Evolutionary conservation across 169 alveolate genomes (phyloP).

Genomic region (Plasmodium gonderi): DNA sequence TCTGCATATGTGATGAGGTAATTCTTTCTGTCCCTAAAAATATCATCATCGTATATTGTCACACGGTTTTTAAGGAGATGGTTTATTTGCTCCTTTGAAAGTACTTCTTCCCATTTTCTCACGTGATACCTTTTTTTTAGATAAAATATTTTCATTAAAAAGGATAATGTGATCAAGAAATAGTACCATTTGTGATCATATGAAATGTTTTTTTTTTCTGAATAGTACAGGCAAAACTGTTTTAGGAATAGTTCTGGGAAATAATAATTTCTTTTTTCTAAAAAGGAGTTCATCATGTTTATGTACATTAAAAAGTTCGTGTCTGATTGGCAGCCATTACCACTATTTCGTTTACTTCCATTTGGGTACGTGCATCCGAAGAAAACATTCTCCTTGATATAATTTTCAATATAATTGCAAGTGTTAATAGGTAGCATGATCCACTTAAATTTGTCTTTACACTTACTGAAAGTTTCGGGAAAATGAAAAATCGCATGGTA

Average conservation of each 20-base stretch:
- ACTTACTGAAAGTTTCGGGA: neutral
- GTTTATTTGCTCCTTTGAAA: neutral
- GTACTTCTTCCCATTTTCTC: no score
- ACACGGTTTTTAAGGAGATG: neutral
- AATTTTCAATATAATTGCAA: constrained; percentile 15
- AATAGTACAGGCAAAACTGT: constrained; percentile 47
- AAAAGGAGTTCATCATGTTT: constrained; percentile 30
- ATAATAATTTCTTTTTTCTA: constrained; percentile 28
- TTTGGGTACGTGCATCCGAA: neutral
- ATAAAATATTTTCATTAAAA: constrained; percentile 18
- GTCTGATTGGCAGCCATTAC: neutral
- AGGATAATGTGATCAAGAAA: constrained; percentile 60
- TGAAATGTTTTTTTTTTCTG: constrained; percentile 4
- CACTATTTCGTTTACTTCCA: neutral
- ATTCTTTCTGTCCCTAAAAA: constrained; percentile 10
- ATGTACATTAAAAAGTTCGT: constrained; percentile 15
- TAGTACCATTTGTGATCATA: constrained; percentile 19
- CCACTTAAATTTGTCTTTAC: constrained; percentile 4
- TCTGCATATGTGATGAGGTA: neutral
- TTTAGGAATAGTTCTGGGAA: constrained; percentile 17
- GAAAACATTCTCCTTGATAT: constrained; percentile 30
- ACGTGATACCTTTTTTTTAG: constrained; percentile 4
- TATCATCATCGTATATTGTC: constrained; percentile 39
- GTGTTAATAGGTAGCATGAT: neutral
- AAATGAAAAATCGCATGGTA: neutral